Base-by-base conservation (phyloP, 345 rosid species). In the Brassica rapa region DNA sequence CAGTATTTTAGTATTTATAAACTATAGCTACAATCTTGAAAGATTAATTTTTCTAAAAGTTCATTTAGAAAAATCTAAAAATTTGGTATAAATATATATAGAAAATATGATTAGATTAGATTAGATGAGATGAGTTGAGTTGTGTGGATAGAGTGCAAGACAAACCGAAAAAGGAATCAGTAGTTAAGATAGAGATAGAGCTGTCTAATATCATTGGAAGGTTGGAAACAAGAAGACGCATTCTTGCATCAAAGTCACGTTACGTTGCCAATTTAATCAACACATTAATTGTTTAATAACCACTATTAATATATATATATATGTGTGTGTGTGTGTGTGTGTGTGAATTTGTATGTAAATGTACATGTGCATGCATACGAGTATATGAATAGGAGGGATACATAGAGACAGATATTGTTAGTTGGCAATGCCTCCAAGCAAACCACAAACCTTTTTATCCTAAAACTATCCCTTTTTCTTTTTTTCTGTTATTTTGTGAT, bases 361-460 rank as follows among this genome's bases (percentile, higher is more conserved):
- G 9, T 53, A 53, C 51, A 68, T 62, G 35, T 61, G 30, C 23
- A 73, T 73, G 80, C 53, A 57, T 39, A 56, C 27, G 46, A 74
- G 62, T 49, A 56, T 30, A 24, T 33, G 81, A 74, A 65, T 68
- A 75, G 21, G 25, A 46, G 25, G 21, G 27, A 29, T 69, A 62
- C 33, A 55, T 63, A 15, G 55, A 57, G 80, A 75, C 79, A 75
- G 63, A 80, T 75, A 70, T 80, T 56, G 80, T 76, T 82, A 70
- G 82, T 84, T 81, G 86, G 82, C 82, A 62, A 78, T 70, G 78
- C 57, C 67, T 74, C 27, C 86, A 86, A 83, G 83, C 70, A 79
- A 87, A 60, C 83, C 46, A 78, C 76, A 65, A 61, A 56, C 72
- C 77, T 19, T 77, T 53, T 71, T 72, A 74, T 73, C 60, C 71